phyloP scores from a whole-genome alignment of 768 basidiomycete species.

The Phylloporus sp. region DNA sequence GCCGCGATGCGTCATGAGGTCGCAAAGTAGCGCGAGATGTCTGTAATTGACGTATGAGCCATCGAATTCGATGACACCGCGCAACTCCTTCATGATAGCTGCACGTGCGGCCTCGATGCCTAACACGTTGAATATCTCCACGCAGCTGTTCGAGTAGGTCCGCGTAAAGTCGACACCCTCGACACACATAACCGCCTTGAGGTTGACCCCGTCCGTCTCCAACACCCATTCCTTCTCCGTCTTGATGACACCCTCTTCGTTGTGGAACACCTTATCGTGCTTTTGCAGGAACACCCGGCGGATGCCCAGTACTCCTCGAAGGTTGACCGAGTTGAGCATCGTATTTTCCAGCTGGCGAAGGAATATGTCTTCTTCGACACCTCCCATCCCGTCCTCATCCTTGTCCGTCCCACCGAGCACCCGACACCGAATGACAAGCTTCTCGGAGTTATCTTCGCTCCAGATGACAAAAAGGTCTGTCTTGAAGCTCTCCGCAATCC shows the following conservation, averaged over 20 bases:
- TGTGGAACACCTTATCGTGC: conserved; percentile 72
- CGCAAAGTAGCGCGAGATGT: conserved; percentile 93
- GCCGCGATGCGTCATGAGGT: conserved; percentile 97
- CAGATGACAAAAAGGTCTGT: conserved; percentile 97
- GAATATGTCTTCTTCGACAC: conserved; percentile 92
- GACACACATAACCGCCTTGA: conserved; percentile 92
- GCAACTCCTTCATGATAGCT: conserved; percentile 90
- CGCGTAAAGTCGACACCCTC: conserved; percentile 92
- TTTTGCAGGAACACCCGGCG: conserved; percentile 91
- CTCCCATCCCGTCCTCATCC: conserved; percentile 73
- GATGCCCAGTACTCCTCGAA: conserved; percentile 91
- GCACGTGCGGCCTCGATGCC: conserved; percentile 97
- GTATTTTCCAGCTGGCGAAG: conserved; percentile 93
- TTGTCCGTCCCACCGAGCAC: conserved; percentile 82
- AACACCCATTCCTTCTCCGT: conserved; percentile 84
- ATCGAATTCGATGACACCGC: conserved; percentile 97
- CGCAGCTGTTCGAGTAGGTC: conserved; percentile 96
- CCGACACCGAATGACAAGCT: conserved; percentile 95
- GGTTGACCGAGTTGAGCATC: conserved; percentile 91
- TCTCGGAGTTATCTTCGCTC: conserved; percentile 98
- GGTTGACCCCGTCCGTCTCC: conserved; percentile 95
- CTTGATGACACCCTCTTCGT: conserved; percentile 62
- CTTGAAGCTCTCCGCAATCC: conserved; percentile 92
- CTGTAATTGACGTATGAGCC: conserved; percentile 99
- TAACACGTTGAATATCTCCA: conserved; percentile 89